These are phyloP conservation scores for Arabidopsis arenosa DNA, from an alignment of 345 rosid species.

Conservation along the genomic window DNA sequence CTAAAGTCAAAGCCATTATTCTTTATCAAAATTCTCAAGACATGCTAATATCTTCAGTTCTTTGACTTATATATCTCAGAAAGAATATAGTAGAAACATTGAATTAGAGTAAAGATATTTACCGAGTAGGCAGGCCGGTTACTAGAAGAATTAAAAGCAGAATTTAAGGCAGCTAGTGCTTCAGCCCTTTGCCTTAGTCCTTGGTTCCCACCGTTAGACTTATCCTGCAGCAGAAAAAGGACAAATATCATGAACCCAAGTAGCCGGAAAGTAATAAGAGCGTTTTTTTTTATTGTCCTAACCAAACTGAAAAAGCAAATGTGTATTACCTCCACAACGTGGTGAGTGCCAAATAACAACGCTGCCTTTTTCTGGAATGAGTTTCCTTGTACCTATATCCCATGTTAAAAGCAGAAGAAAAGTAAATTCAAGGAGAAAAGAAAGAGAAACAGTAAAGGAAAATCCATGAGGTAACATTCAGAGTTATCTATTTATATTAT, in stretches of 20 bases:
- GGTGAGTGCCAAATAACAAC: constrained; percentile 77
- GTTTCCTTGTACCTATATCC: constrained; percentile 84
- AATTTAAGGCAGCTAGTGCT: constrained; percentile 90
- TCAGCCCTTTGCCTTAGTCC: constrained; percentile 98
- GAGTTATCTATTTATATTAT: not conserved
- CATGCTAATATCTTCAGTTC: constrained; percentile 16
- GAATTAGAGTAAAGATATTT: constrained; percentile 28
- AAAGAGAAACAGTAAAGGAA: not conserved
- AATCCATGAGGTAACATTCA: not conserved
- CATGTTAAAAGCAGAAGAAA: constrained; percentile 9
- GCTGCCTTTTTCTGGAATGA: constrained; percentile 97
- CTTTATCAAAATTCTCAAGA: not conserved
- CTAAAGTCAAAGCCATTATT: not conserved
- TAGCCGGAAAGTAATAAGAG: not conserved
- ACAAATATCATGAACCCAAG: constrained; percentile 21
- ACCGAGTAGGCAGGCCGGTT: constrained; percentile 57
- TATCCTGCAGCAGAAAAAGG: constrained; percentile 40
- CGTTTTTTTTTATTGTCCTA: not conserved
- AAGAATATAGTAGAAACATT: constrained; percentile 6
- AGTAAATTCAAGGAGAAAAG: not conserved
- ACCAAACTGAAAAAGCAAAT: constrained; percentile 1
- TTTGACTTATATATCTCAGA: not conserved
- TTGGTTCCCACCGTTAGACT: constrained; percentile 63
- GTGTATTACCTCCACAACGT: constrained; percentile 66
- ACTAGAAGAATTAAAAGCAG: constrained; percentile 79